A percentile compares a stretch with the other conserved stretches of the same genome.
Evolutionary conservation across 2,329 filamentous ascomycete species (phyloP).

Genomic region (Periglandula ipomoeae): DNA sequence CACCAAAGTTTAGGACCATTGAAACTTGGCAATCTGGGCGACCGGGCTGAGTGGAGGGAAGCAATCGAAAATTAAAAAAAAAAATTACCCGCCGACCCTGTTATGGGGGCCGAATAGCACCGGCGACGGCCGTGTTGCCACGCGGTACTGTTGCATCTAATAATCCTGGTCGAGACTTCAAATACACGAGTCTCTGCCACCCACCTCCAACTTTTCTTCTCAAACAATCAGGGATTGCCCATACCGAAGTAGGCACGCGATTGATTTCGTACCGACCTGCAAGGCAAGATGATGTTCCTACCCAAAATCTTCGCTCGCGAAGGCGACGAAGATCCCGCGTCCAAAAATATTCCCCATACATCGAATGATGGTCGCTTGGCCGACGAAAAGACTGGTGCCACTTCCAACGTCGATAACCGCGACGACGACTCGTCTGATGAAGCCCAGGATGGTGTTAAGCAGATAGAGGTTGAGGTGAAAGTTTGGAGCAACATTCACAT

Average conservation of each 20-base stretch:
- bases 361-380: not conserved
- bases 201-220: not conserved
- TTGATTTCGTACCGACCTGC: not conserved
- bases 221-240: not conserved
- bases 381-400: not conserved
- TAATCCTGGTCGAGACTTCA: not conserved
- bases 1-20: too few species aligned
- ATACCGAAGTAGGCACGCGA: not conserved
- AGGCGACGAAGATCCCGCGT: not conserved
- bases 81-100: not conserved
- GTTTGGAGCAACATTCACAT: slow-evolving; percentile 3
- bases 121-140: not conserved
- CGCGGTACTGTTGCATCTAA: not conserved
- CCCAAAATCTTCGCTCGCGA: slow-evolving; percentile 4
- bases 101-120: not conserved
- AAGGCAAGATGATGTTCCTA: not conserved
- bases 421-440: not conserved
- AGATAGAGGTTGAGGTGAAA: not conserved
- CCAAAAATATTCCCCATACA: not conserved
- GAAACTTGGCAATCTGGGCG: too few species aligned
- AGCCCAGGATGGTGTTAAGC: not conserved
- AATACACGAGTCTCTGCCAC: not conserved
- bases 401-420: not conserved
- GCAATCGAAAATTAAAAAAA: not conserved
- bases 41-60: too few species aligned